Conservation (phyloP, 306 rosid species). For the Oxytropis ochrocephala region DNA sequence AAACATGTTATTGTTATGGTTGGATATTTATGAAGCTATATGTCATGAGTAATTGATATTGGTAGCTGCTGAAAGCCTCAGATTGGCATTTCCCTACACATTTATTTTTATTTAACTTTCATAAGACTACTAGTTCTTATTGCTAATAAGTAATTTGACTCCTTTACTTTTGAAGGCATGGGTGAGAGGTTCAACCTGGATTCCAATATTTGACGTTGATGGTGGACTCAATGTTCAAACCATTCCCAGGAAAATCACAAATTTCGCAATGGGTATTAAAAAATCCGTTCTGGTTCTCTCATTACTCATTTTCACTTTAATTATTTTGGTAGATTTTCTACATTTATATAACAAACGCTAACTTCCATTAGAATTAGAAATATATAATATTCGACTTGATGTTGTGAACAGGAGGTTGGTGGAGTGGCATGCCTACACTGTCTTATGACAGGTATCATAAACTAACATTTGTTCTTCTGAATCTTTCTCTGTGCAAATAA, state of each 20-base stretch:
- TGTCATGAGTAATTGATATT: neutral
- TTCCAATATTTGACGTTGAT: conserved; percentile 77
- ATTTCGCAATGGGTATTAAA: conserved; percentile 72
- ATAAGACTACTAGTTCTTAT: neutral
- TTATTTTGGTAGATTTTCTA: neutral
- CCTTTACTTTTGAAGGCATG: conserved; percentile 57
- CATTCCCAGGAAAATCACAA: conserved; percentile 58
- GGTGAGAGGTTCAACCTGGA: conserved; percentile 88
- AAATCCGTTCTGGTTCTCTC: conserved; percentile 8
- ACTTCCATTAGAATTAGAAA: conserved; percentile 4
- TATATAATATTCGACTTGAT: conserved; percentile 18
- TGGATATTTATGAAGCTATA: neutral
- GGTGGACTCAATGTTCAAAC: conserved; percentile 48
- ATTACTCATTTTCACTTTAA: neutral
- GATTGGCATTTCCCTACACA: neutral
- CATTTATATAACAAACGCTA: neutral
- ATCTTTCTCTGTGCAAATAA: conserved; percentile 1
- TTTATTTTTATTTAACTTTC: neutral
- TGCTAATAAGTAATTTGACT: conserved; percentile 1
- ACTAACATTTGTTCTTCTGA: neutral
- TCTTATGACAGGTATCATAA: conserved; percentile 56
- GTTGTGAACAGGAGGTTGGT: conserved; percentile 76
- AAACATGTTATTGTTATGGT: conserved; percentile 1
- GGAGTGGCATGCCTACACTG: conserved; percentile 87
- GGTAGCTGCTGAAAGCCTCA: conserved; percentile 7